Percentiles rank a stretch among this genome's conserved stretches.
Evolutionary conservation across 2,329 filamentous ascomycete species (phyloP).

Genomic region (Claviceps capensis): DNA sequence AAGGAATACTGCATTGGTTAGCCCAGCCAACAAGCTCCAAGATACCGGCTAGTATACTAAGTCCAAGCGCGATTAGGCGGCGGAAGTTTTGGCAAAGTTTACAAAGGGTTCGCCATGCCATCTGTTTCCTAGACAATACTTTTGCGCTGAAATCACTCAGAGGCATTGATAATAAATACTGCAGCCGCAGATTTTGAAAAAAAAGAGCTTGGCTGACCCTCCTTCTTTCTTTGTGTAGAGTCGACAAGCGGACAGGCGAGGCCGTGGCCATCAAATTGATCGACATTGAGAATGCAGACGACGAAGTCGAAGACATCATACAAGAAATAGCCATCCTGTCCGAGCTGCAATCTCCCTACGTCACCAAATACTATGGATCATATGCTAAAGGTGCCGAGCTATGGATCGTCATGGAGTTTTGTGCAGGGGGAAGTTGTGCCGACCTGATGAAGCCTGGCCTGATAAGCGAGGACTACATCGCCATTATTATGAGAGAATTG

Average conservation of each 20-base stretch:
- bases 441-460: constrained; percentile 89
- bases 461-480: constrained; percentile 91
- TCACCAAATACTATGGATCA: constrained; percentile 95
- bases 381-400: constrained; percentile 91
- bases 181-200: not conserved
- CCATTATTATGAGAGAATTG: constrained; percentile 84
- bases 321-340: constrained; percentile 97
- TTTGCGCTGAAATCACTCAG: not conserved
- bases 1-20: constrained; percentile 81
- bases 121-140: not conserved
- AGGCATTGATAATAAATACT: not conserved
- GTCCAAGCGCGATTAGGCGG: constrained; percentile 46
- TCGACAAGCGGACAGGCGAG: constrained; percentile 85
- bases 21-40: constrained; percentile 13
- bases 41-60: constrained; percentile 10
- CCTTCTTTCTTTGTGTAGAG: constrained; percentile 32
- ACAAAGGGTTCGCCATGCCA: constrained; percentile 60
- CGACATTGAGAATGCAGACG: constrained; percentile 96
- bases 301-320: constrained; percentile 98
- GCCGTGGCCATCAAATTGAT: constrained; percentile 97
- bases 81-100: constrained; percentile 96
- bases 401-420: constrained; percentile 99
- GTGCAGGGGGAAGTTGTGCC: constrained; percentile 88
- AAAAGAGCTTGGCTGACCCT: constrained; percentile 1
- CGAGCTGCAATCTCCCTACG: constrained; percentile 87